Base-by-base conservation (phyloP, 345 rosid species). In the Bruguiera parviflora region DNA sequence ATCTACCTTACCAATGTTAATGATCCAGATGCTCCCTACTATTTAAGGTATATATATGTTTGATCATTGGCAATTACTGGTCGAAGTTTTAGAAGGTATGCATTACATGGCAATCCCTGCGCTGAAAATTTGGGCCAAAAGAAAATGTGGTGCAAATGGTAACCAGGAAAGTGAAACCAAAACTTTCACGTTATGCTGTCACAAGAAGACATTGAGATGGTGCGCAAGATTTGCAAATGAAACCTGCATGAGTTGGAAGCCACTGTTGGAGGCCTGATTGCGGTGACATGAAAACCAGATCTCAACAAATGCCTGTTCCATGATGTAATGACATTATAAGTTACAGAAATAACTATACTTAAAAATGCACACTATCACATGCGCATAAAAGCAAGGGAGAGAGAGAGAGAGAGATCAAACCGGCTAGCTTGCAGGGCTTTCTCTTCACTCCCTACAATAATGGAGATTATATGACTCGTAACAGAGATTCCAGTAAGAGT, bases 221-320 rank as follows among this genome's bases (percentile, higher is more conserved):
- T 25, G 37, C 52, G 16, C 20, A 63, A 21, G 31, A 60, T 63
- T 59, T n/a, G 25, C 59, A n/a, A 64, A 73, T 49, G 35, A 29
- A 71, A 94, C 97, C 97, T 87, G 97, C 97, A 95, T 65, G 93
- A 92, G 73, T 95, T 95, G 51, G 93, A 83, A 72, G 99, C 96
- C 67, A 95, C 99, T 25, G 97, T 92, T 66, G 99, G 99, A 33
- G 98, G 99, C 80, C 97, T 78, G 71, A 92, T 92, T 58, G 99
- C 96, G 75, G 91, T 86, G 53, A 90, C 96, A 64, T 92, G 96
- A 69, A 95, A 89, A n/a, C 99, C 97, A 61, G 89, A 88, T 71
- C 78, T 76, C 67, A 95, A 52, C 79, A 92, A 69, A 69, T 87
- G 83, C 88, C 97, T 89, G 77, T 66, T 75, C 37, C 71, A 73